Conservation (phyloP, 2,329 filamentous ascomycete genomes). For the Curvularia verruculosa region DNA sequence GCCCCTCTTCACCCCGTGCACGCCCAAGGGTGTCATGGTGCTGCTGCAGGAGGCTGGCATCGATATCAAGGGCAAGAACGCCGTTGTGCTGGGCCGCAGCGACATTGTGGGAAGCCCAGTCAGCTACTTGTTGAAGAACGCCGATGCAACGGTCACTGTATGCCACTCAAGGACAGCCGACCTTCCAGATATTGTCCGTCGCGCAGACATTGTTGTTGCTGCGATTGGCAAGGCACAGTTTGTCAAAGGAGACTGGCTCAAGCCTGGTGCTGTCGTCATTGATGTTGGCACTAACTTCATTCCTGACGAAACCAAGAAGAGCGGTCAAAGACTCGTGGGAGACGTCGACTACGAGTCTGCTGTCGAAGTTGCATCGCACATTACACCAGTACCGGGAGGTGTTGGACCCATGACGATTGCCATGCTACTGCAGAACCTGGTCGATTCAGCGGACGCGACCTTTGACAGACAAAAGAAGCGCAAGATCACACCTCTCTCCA, state of each 20-base stretch:
- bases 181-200: slow-evolving; percentile 75
- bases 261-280: slow-evolving; percentile 92
- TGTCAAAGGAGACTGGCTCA: slow-evolving; percentile 94
- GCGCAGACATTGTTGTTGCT: slow-evolving; percentile 87
- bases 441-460: slow-evolving; percentile 80
- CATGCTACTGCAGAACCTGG: slow-evolving; percentile 95
- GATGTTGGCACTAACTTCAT: slow-evolving; percentile 98
- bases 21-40: slow-evolving; percentile 95
- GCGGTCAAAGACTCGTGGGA: slow-evolving; percentile 87
- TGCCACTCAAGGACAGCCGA: slow-evolving; percentile 89
- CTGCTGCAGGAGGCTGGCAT: slow-evolving; percentile 84
- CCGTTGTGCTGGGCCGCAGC: slow-evolving; percentile 91
- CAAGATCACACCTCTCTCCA: slow-evolving; percentile 78
- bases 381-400: slow-evolving; percentile 94
- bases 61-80: slow-evolving; percentile 85
- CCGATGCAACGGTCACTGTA: slow-evolving; percentile 93
- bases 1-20: slow-evolving; percentile 92
- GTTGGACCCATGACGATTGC: slow-evolving; percentile 99
- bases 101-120: slow-evolving; percentile 98
- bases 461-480: slow-evolving; percentile 84
- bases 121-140: slow-evolving; percentile 92
- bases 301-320: slow-evolving; percentile 86
- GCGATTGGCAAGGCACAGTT: slow-evolving; percentile 88
- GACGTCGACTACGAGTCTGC: slow-evolving; percentile 93
- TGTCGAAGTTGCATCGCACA: slow-evolving; percentile 82